Conservation (phyloP, 2,329 filamentous ascomycete genomes). For the Zelopaecilomyces penicillatus region DNA sequence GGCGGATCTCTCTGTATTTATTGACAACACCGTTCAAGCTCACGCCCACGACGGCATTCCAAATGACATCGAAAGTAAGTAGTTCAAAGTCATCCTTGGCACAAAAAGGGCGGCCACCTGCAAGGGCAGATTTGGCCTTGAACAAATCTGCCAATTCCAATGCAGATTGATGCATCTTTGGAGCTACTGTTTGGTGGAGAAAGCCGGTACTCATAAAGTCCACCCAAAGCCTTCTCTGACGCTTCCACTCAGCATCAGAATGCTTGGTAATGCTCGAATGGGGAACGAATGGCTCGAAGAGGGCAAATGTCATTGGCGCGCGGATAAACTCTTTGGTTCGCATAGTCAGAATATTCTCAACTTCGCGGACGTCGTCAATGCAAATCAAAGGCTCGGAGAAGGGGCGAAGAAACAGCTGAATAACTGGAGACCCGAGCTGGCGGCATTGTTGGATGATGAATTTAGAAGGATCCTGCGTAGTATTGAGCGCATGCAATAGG, state of each 20-base stretch:
- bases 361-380: conserved; percentile 29
- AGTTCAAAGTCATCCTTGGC: conserved; percentile 22
- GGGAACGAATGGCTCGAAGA: conserved; percentile 12
- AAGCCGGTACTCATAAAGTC: conserved; percentile 30
- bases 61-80: conserved; percentile 23
- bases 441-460: too few species aligned
- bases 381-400: conserved; percentile 33
- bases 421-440: too few species aligned
- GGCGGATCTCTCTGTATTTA: background rate
- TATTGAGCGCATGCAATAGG: too few species aligned
- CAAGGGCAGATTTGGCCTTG: conserved; percentile 20
- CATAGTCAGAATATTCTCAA: conserved; percentile 34
- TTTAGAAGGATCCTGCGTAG: too few species aligned
- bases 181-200: conserved; percentile 19
- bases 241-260: conserved; percentile 23
- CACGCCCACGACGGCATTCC: conserved; percentile 20
- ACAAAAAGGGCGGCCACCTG: conserved; percentile 15
- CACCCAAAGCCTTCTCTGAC: conserved; percentile 25
- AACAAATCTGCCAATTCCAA: conserved; percentile 25
- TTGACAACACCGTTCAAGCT: too few species aligned
- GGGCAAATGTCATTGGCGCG: conserved; percentile 8
- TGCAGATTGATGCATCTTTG: conserved; percentile 23
- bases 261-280: conserved; percentile 24
- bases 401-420: conserved; percentile 29
- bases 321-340: conserved; percentile 37